Percentiles rank a stretch among this genome's conserved stretches.
These are phyloP conservation scores for Aspergillus sp. DNA, from an alignment of 2,329 filamentous ascomycete genomes.

Conservation along the genomic window DNA sequence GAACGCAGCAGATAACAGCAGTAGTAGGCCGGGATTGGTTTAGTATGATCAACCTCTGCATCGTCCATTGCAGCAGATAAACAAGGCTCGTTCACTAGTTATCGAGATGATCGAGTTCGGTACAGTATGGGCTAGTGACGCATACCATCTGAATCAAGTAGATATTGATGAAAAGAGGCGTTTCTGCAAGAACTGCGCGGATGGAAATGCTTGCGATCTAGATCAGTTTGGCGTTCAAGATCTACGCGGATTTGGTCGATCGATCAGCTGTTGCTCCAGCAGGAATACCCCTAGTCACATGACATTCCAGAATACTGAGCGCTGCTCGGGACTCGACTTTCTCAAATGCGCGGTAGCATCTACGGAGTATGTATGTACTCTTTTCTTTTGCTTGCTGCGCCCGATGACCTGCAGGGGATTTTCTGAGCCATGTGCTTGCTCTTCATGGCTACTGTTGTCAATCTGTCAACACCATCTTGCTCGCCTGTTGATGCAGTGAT, in stretches of 20 bases:
- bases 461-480: not conserved
- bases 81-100: not conserved
- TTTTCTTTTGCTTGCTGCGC: not conserved
- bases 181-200: not conserved
- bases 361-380: not conserved
- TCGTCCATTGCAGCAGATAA: conserved; percentile 20
- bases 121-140: not conserved
- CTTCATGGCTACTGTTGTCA: not conserved
- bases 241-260: not conserved
- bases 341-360: not conserved
- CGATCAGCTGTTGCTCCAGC: not conserved
- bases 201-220: not conserved
- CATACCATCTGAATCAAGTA: not conserved
- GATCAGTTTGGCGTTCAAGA: not conserved
- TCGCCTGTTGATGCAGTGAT: not conserved
- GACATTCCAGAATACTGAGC: not conserved
- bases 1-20: conserved; percentile 91
- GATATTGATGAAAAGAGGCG: not conserved
- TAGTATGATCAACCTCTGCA: conserved; percentile 41
- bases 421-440: not conserved
- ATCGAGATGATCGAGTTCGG: not conserved
- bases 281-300: not conserved
- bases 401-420: not conserved
- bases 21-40: conserved; percentile 80
- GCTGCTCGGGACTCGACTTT: not conserved